Evolutionary conservation across 768 basidiomycete genomes (phyloP).

Genomic region (Pleurotus tuoliensis): DNA sequence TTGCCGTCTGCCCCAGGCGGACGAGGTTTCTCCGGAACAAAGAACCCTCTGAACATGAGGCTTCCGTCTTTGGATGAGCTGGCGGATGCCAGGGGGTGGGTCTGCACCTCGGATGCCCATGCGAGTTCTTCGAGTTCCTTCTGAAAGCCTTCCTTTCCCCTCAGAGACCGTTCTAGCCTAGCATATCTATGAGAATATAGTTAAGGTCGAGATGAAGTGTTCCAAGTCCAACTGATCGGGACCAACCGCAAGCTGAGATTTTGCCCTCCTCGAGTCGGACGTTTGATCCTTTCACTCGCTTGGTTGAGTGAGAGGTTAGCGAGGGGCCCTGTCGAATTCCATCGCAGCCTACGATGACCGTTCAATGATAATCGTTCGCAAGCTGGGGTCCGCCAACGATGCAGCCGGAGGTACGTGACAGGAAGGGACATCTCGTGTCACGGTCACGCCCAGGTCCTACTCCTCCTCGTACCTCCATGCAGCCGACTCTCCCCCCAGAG

Average conservation of each 20-base stretch:
- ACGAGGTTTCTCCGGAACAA: slow-evolving; percentile 58
- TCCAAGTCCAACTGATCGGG: too few relatives aligned
- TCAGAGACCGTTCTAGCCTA: slow-evolving; percentile 50
- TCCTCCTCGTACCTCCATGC: too few relatives aligned
- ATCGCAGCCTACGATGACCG: too few relatives aligned
- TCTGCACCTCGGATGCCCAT: slow-evolving; percentile 5
- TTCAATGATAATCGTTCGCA: too few relatives aligned
- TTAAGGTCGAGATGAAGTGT: not conserved
- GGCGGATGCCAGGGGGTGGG: not conserved
- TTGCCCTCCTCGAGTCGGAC: slow-evolving; percentile 41
- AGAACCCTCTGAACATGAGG: slow-evolving; percentile 46
- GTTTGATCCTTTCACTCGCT: slow-evolving; percentile 13
- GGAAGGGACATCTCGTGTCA: too few relatives aligned
- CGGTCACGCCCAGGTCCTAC: too few relatives aligned
- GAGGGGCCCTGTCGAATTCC: too few relatives aligned
- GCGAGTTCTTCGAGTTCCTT: slow-evolving; percentile 23
- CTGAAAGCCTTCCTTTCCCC: slow-evolving; percentile 35
- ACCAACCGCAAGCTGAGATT: slow-evolving; percentile 35
- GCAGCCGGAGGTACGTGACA: too few relatives aligned
- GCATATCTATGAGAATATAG: slow-evolving; percentile 41
- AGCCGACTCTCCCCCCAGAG: too few relatives aligned
- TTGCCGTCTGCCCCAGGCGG: slow-evolving; percentile 66
- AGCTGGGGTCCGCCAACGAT: too few relatives aligned
- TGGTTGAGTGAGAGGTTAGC: too few relatives aligned
- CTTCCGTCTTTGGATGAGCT: slow-evolving; percentile 6